Base-by-base conservation (phyloP, 2,329 filamentous ascomycete species). In the Trichoderma breve region DNA sequence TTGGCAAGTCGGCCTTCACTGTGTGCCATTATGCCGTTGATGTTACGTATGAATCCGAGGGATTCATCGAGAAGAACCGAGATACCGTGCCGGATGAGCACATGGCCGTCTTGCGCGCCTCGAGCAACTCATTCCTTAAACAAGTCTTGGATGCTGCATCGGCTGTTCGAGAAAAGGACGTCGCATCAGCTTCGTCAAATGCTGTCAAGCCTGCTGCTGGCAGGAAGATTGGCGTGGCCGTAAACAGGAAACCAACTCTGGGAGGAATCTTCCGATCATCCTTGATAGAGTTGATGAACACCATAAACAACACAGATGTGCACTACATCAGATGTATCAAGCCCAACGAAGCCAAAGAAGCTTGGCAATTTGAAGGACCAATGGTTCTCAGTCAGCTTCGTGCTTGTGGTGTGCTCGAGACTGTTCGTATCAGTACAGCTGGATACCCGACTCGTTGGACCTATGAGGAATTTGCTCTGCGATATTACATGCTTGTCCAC, bases 321-420 rank as follows among this genome's bases (percentile, higher is more conserved):
- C 96, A 99, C 83, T 99, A 99, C 83, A 99, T 99, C 79, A 91
- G 96, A 76, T 99, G 96, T 82, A 98, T 99, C 84, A 99, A 99
- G 84, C 96, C 96, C 36, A 99, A 99, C 80, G 96, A 99, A 83
- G 93, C 90, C 65, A 99, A 99, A 83, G 93, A 93, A 78, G 90
- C 96, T 0, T 99, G 96, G 96, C 95, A 97, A 78, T 99, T 98
- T 74, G 96, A 99, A 80, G 96, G 96, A 0, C 96, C 97, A 3
- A 99, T 99, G 96, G 96, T 99, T 76, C 88, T 99, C 73, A 97
- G 94, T 82, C 96, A 99, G 83, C 86, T 99, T 78, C 91, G 97
- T 82, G 96, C 96, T 83, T 99, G 96, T 84, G 96, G 96, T 95
- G 97, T 99, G 47, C 89, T 99, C 72, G 96, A 99, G 84, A 99